These are phyloP conservation scores for Coemansia sp. DNA, from an alignment of 192 early-diverging fungal genomes.

Conservation along the genomic window DNA sequence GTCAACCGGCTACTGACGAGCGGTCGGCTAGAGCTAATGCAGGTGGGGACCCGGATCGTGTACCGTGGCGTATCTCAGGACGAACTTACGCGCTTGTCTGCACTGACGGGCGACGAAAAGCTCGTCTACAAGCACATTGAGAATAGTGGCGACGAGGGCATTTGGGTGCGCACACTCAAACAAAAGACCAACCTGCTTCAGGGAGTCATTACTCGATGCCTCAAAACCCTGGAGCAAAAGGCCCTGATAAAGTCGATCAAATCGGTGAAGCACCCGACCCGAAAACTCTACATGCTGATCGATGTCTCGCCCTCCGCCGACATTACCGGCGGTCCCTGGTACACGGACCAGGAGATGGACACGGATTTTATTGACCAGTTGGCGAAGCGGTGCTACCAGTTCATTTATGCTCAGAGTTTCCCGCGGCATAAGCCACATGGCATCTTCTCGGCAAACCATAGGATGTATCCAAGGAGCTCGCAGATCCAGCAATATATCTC, in stretches of 20 bases:
- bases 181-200: conserved; percentile 73
- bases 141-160: conserved; percentile 73
- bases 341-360: conserved; percentile 89
- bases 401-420: conserved; percentile 58
- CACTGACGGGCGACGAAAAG: conserved; percentile 66
- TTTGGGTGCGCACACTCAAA: conserved; percentile 81
- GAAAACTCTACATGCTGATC: conserved; percentile 87
- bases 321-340: conserved; percentile 91
- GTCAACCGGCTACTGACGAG: conserved; percentile 34
- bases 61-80: conserved; percentile 25
- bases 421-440: conserved; percentile 49
- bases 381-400: conserved; percentile 67
- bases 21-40: conserved; percentile 38
- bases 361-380: conserved; percentile 84
- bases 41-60: conserved; percentile 15
- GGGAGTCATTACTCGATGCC: conserved; percentile 68
- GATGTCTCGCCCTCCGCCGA: conserved; percentile 79
- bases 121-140: conserved; percentile 83
- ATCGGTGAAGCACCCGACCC: conserved; percentile 84
- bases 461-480: conserved; percentile 65
- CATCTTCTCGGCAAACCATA: conserved; percentile 64
- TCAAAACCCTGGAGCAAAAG: conserved; percentile 79
- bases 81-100: conserved; percentile 44
- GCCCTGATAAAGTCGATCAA: conserved; percentile 83
- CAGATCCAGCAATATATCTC: conserved; percentile 70